Percentiles rank a stretch among this genome's conserved stretches.
Evolutionary conservation across 2,329 filamentous ascomycete genomes (phyloP).

Genomic region (Xylariaceae sp.): DNA sequence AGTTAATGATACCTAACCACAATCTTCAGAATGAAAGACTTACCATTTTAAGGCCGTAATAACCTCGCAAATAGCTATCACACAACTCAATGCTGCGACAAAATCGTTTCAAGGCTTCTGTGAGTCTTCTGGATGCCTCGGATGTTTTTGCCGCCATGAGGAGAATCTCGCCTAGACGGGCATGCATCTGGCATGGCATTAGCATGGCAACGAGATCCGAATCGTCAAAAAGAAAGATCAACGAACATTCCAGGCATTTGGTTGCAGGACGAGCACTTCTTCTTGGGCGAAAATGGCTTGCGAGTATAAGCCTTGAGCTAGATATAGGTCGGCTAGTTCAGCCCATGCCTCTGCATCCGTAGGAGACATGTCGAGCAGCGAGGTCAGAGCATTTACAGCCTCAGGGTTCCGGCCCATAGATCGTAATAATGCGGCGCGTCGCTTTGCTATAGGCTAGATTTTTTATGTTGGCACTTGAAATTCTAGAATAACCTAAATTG

Average conservation of each 20-base stretch:
- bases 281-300: conserved; percentile 90
- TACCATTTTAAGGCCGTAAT: conserved; percentile 88
- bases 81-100: conserved; percentile 92
- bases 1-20: conserved; percentile 33
- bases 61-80: conserved; percentile 88
- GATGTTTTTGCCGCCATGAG: conserved; percentile 69
- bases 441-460: conserved; percentile 79
- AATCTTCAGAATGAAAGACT: conserved; percentile 35
- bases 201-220: conserved; percentile 32
- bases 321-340: conserved; percentile 87
- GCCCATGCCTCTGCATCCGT: conserved; percentile 94
- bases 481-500: conserved; percentile 6
- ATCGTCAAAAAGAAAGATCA: conserved; percentile 24
- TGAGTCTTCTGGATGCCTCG: conserved; percentile 60
- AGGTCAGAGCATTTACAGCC: conserved; percentile 75
- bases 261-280: conserved; percentile 84
- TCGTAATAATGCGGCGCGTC: conserved; percentile 79
- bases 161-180: conserved; percentile 81
- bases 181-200: conserved; percentile 71
- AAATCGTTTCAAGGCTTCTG: conserved; percentile 82
- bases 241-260: conserved; percentile 94
- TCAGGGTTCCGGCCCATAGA: conserved; percentile 74
- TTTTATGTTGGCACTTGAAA: conserved; percentile 6
- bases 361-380: conserved; percentile 81
- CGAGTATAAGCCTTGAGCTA: conserved; percentile 76